These are phyloP conservation scores for Colletotrichum sp. DNA, from an alignment of 2,329 filamentous ascomycete genomes.

Conservation along the genomic window DNA sequence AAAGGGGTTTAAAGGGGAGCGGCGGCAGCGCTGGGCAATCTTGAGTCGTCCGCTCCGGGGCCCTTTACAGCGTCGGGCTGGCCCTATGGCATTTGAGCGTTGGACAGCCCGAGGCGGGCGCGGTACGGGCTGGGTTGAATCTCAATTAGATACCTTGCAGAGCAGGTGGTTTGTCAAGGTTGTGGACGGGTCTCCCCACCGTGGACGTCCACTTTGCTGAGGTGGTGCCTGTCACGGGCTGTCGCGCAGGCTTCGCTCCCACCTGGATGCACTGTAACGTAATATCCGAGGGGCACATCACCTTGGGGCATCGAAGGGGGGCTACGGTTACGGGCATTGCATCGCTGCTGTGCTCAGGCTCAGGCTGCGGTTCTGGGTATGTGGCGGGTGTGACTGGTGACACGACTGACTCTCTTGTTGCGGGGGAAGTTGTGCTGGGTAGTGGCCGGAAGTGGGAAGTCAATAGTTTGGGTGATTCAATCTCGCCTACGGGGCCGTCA, in stretches of 20 bases:
- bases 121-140: neutral
- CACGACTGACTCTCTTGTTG: neutral
- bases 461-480: neutral
- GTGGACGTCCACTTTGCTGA: neutral
- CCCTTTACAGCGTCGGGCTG: neutral
- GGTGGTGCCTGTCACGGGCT: constrained; percentile 6
- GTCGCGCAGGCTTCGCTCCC: neutral
- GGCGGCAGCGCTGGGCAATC: neutral
- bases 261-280: constrained; percentile 20
- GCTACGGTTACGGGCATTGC: neutral
- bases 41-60: neutral
- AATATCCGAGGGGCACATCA: constrained; percentile 13
- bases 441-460: neutral
- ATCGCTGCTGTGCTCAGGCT: neutral
- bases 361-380: neutral
- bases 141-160: neutral
- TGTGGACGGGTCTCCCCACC: neutral
- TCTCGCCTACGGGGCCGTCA: neutral
- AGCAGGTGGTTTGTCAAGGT: neutral
- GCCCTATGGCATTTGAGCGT: neutral
- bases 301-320: neutral
- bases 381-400: neutral
- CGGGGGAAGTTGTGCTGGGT: neutral
- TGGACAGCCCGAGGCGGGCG: neutral
- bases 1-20: neutral